phyloP scores from a whole-genome alignment of 1,284 basidiomycete species.

The Ganoderma resinaceum region DNA sequence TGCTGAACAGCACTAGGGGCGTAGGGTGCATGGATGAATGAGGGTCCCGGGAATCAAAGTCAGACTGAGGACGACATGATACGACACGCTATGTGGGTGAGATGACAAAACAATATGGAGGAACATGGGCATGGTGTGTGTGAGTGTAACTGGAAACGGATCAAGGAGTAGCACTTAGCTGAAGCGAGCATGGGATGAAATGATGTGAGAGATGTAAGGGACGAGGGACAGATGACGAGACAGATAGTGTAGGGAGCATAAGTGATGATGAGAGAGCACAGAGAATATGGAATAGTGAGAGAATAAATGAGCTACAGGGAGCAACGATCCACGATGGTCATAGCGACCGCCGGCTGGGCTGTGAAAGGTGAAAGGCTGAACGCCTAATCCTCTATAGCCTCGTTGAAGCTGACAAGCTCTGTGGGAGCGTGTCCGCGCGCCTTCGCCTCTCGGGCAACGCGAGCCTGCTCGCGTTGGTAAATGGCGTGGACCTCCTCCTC shows the following conservation, averaged over 20 bases:
- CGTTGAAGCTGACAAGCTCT: constrained; percentile 51
- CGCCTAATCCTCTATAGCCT: constrained; percentile 58
- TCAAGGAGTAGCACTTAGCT: constrained; percentile 22
- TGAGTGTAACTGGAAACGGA: constrained; percentile 2
- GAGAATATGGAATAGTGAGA: constrained; percentile 24
- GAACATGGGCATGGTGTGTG: constrained; percentile 16
- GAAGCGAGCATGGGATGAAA: constrained; percentile 25
- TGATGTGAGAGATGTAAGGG: not conserved
- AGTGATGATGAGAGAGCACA: constrained; percentile 1
- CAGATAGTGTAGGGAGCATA: constrained; percentile 28
- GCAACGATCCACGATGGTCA: constrained; percentile 8
- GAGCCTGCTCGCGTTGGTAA: constrained; percentile 68
- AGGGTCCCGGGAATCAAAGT: constrained; percentile 19
- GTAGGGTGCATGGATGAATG: constrained; percentile 19
- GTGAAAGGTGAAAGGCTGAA: not conserved
- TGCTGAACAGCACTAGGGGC: constrained; percentile 14
- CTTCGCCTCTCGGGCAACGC: constrained; percentile 63
- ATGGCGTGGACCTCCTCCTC: constrained; percentile 74
- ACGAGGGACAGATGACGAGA: not conserved
- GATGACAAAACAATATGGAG: constrained; percentile 30
- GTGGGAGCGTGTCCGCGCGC: constrained; percentile 32
- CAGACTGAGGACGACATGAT: constrained; percentile 13
- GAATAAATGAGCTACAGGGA: constrained; percentile 12
- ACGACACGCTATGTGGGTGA: constrained; percentile 25
- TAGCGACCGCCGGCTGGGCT: constrained; percentile 19